Evolutionary conservation across 495 filamentous ascomycete genomes (phyloP), one percentile per base, ranked within the genome.

Genomic region (Daldinia childiae): DNA sequence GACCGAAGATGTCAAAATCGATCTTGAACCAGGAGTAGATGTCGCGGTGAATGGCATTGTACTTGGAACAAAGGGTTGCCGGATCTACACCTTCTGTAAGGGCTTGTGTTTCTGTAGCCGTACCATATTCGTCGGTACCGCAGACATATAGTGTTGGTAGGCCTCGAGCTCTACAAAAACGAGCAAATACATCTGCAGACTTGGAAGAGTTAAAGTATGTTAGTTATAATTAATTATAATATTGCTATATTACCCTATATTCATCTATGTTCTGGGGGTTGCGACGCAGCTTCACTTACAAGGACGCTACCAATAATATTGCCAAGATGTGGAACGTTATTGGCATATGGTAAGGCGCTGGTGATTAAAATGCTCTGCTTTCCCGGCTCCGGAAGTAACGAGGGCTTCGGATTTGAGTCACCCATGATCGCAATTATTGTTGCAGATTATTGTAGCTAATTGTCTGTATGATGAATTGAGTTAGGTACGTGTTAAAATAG

Each of bases 241-340:
- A 45, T 58, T 62, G 19, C 8, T 19, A 15, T 41, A 15, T 38
- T 45, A 19, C 1, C 30, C 3, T 48, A 1, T 29, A 24, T 12
- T 24, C 19, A 0, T 38, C 3, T 48, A 1, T 29, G 14, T 12
- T 24, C 19, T 12, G 21, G 26, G 32, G 50, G 67, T 73, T 80
- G 94, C 92, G 39, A 92, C 91, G 71, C 88, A 90, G n/a, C 5
- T 61, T 62, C 6, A 66, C 71, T 59, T 68, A 73, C 71, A 74
- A 98, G 87, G 39, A 97, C 93, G 71, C 90, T 93, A 62, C 95
- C 95, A 60, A 98, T 87, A 62, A 98, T 90, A 80, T 99, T 99
- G 61, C 95, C 94, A 74, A 97, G 85, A 81, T 97, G 95, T 58
- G 95, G 95, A 9, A 96, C 92, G 80, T 97, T 98, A 83, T 98